phyloP scores from a whole-genome alignment of 2,329 filamentous ascomycete species.

The Camillea tinctor region DNA sequence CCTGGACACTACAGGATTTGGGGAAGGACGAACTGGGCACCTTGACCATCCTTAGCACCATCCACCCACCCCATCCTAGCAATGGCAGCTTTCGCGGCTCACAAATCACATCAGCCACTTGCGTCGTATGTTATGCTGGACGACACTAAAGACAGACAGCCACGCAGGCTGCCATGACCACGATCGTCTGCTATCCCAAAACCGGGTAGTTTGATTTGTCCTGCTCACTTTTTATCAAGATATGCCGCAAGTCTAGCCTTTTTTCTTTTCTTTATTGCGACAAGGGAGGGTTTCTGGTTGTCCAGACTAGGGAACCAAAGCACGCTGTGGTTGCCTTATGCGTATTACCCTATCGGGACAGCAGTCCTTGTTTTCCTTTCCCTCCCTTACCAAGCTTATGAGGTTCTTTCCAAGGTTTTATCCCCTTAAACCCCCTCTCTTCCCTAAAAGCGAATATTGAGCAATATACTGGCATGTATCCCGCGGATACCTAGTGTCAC shows the following conservation, averaged over 20 bases:
- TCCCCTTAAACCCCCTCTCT: no score
- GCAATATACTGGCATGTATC: no score
- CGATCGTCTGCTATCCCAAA: neutral
- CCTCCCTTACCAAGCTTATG: no score
- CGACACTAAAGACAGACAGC: neutral
- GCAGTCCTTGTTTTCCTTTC: neutral
- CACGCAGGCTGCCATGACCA: neutral
- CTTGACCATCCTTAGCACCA: neutral
- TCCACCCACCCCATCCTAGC: neutral
- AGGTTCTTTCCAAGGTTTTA: no score
- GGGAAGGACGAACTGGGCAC: conserved; percentile 13
- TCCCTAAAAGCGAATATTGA: no score
- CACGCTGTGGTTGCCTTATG: no score
- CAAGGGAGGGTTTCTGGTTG: no score
- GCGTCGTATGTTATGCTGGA: neutral
- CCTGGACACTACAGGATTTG: conserved; percentile 2
- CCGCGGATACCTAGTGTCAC: no score
- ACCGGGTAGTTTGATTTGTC: neutral
- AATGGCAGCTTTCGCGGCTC: neutral
- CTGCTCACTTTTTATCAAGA: neutral
- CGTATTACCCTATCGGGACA: neutral
- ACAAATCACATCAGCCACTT: neutral
- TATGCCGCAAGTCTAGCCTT: neutral
- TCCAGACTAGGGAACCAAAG: no score
- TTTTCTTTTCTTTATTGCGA: no score